Percentiles rank a stretch among this genome's conserved stretches.
Evolutionary conservation across 192 early-diverging fungal genomes (phyloP).

Genomic region (Podila clonocystis): DNA sequence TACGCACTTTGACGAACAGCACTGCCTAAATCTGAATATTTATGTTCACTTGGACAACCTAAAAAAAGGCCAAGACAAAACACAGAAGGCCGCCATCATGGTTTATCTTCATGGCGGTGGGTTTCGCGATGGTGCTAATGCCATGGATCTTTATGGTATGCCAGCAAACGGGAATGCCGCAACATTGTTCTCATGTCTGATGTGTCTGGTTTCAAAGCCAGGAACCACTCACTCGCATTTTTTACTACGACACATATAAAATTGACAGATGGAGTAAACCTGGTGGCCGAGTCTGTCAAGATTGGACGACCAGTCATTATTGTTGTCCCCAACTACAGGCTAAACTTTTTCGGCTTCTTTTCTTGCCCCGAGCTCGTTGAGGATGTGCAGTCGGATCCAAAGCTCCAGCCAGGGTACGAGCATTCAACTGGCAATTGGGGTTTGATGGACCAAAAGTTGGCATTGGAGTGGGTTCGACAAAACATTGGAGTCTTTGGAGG

Average conservation of each 20-base stretch:
- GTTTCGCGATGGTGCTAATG: conserved; percentile 21
- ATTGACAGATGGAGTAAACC: conserved; percentile 18
- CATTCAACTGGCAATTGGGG: conserved; percentile 33
- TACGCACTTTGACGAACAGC: conserved; percentile 5
- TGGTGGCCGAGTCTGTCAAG: conserved; percentile 23
- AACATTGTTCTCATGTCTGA: background rate
- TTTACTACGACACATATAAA: background rate
- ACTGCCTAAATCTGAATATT: conserved; percentile 43
- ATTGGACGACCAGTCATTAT: conserved; percentile 52
- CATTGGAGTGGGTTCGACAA: conserved; percentile 27
- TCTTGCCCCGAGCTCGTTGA: conserved; percentile 29
- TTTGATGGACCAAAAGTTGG: conserved; percentile 19
- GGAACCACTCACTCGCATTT: background rate
- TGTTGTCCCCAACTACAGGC: conserved; percentile 61
- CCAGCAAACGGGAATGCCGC: background rate
- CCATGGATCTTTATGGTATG: conserved; percentile 29
- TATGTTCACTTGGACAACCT: conserved; percentile 26
- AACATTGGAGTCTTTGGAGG: conserved; percentile 29
- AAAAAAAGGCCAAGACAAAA: background rate
- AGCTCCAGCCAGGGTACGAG: conserved; percentile 7
- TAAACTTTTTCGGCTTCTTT: conserved; percentile 58
- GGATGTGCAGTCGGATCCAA: conserved; percentile 17
- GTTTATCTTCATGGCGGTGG: conserved; percentile 36
- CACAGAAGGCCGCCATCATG: conserved; percentile 13
- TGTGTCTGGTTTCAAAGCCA: background rate